Evolutionary conservation across 1,139 yeast genomes (phyloP).

Genomic region (Pichia terricola): DNA sequence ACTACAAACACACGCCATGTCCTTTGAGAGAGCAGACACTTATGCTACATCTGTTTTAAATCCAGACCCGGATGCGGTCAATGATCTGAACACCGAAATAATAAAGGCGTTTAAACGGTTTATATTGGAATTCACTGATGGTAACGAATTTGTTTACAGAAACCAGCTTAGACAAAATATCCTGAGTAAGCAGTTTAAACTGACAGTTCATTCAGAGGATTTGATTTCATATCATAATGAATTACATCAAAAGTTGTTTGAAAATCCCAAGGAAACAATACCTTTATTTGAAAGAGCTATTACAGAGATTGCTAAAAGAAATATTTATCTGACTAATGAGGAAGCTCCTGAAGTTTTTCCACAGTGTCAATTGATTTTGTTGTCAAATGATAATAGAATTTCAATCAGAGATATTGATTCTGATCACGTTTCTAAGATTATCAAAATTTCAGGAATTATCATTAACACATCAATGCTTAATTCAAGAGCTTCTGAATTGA

Average conservation of each 20-base stretch:
- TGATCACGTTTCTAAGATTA: slow-evolving; percentile 80
- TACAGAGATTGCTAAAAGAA: slow-evolving; percentile 80
- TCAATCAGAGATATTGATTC: slow-evolving; percentile 80
- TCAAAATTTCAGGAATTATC: slow-evolving; percentile 86
- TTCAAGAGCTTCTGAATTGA: slow-evolving; percentile 80
- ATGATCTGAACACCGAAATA: slow-evolving; percentile 64
- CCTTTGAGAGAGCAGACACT: slow-evolving; percentile 74
- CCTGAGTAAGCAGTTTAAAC: slow-evolving; percentile 61
- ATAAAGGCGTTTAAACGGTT: slow-evolving; percentile 74
- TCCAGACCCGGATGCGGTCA: slow-evolving; percentile 53
- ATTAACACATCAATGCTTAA: slow-evolving; percentile 85
- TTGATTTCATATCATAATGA: slow-evolving; percentile 83
- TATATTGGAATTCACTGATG: slow-evolving; percentile 76
- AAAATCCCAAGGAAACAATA: slow-evolving; percentile 83
- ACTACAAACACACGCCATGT: slow-evolving; percentile 26
- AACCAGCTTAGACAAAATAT: slow-evolving; percentile 87
- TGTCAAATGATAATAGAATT: slow-evolving; percentile 62
- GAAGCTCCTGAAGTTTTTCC: slow-evolving; percentile 58
- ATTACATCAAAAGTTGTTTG: slow-evolving; percentile 70
- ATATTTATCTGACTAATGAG: slow-evolving; percentile 51
- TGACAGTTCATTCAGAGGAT: slow-evolving; percentile 77
- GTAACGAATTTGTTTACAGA: slow-evolving; percentile 77
- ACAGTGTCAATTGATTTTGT: slow-evolving; percentile 70
- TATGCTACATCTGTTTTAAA: slow-evolving; percentile 82
- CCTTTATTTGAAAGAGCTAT: slow-evolving; percentile 87